Percentiles rank a stretch among this genome's conserved stretches.
Conservation (phyloP, 1,284 basidiomycete species). For the Garcileccinum viscosum region DNA sequence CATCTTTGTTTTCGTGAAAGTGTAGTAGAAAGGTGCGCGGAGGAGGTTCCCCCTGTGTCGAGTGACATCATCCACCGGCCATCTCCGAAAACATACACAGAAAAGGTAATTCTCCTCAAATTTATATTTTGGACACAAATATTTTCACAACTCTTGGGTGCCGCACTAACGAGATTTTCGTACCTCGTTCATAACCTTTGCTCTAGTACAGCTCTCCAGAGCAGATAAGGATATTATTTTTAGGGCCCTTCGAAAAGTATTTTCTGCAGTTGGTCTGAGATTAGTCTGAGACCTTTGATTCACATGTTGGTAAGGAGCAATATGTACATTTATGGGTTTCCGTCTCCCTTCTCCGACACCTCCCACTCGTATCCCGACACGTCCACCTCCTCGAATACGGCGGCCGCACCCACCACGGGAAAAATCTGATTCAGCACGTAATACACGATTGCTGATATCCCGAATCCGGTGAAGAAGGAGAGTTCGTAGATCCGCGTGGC, state of each 20-base stretch:
- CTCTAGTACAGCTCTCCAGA: too few relatives aligned
- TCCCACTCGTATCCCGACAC: conserved; percentile 45
- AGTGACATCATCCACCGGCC: conserved; percentile 39
- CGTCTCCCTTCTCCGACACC: background rate
- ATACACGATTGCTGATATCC: conserved; percentile 71
- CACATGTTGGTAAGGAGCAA: background rate
- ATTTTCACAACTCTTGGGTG: background rate
- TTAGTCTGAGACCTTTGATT: background rate
- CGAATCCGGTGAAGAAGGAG: conserved; percentile 82
- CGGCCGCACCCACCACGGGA: conserved; percentile 60
- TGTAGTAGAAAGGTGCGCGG: background rate
- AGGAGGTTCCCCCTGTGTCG: conserved; percentile 3
- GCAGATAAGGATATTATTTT: too few relatives aligned
- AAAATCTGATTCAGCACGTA: conserved; percentile 61
- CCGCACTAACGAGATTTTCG: too few relatives aligned
- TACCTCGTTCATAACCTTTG: too few relatives aligned
- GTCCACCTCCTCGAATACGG: conserved; percentile 68
- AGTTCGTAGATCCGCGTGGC: conserved; percentile 76
- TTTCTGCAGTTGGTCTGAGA: background rate
- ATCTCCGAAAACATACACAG: conserved; percentile 27
- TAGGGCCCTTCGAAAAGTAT: background rate
- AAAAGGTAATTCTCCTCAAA: conserved; percentile 18
- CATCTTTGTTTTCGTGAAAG: conserved; percentile 21
- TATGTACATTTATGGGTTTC: background rate
- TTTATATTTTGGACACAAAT: background rate